These are phyloP conservation scores for Isatis tinctoria DNA, from an alignment of 345 rosid species.

Conservation along the genomic window DNA sequence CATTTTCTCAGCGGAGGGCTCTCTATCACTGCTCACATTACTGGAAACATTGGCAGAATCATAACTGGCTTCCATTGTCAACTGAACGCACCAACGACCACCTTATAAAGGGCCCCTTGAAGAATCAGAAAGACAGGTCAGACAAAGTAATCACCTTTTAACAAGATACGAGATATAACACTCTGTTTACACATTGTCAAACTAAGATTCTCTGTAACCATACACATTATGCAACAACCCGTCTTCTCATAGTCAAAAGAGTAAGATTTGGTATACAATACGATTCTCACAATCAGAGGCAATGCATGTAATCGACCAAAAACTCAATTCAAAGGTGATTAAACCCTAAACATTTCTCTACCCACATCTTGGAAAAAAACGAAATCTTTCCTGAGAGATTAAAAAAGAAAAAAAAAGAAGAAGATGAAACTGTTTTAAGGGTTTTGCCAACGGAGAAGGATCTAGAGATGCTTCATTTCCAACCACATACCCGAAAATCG, in stretches of 20 bases:
- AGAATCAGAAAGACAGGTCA: neutral
- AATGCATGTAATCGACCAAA: neutral
- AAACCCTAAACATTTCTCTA: neutral
- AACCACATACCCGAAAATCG: neutral
- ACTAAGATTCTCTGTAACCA: neutral
- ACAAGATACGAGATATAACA: neutral
- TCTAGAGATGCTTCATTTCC: neutral
- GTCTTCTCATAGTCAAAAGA: neutral
- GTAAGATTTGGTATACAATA: neutral
- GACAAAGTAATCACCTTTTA: neutral
- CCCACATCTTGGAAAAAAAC: neutral
- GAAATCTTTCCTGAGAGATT: neutral
- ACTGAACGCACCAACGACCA: neutral
- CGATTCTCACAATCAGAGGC: neutral
- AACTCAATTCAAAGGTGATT: neutral
- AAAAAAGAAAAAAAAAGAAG: no score
- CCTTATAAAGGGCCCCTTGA: neutral
- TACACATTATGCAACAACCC: neutral
- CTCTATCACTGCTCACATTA: neutral
- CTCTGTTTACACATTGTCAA: neutral
- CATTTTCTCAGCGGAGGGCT: conserved; percentile 1
- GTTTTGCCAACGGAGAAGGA: neutral
- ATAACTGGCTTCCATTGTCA: conserved; percentile 23
- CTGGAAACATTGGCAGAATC: conserved; percentile 21
- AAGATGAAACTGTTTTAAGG: neutral